phyloP scores from a whole-genome alignment of 2,329 filamentous ascomycete species.

The Colletotrichum incanum region DNA sequence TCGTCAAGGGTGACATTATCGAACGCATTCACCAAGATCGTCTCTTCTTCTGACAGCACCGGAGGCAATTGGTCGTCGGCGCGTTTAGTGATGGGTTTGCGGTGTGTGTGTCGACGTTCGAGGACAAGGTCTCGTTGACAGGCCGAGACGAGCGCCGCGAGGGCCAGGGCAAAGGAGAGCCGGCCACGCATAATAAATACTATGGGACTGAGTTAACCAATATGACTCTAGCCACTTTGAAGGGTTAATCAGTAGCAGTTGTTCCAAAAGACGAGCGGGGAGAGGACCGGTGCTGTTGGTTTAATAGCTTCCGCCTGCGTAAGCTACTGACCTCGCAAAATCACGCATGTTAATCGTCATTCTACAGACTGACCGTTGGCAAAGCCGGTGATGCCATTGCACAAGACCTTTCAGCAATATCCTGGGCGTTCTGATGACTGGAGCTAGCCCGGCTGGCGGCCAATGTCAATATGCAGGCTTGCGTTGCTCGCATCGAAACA shows the following conservation, averaged over 20 bases:
- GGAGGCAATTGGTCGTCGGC: constrained; percentile 54
- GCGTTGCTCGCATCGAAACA: background rate
- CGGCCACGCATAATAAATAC: constrained; percentile 27
- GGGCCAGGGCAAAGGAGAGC: constrained; percentile 41
- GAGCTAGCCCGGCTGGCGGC: background rate
- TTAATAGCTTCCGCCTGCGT: constrained; percentile 27
- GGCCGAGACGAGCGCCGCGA: constrained; percentile 47
- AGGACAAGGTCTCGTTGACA: constrained; percentile 51
- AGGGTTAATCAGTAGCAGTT: background rate
- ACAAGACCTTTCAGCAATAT: background rate
- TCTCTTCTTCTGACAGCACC: constrained; percentile 53
- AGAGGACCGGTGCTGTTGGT: background rate
- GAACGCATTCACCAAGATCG: constrained; percentile 54
- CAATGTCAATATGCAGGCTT: background rate
- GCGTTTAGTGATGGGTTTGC: constrained; percentile 51
- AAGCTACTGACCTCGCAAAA: too few species aligned
- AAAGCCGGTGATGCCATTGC: constrained; percentile 29
- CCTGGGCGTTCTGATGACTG: background rate
- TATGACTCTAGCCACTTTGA: background rate
- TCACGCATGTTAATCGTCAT: background rate
- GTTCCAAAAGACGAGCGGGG: too few species aligned
- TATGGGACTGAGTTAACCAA: background rate
- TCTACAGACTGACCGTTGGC: background rate
- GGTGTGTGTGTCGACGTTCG: constrained; percentile 51
- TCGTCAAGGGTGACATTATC: constrained; percentile 56